Evolutionary conservation across 352 stramenopile species (phyloP).

Genomic region (Pythium plurisporium): DNA sequence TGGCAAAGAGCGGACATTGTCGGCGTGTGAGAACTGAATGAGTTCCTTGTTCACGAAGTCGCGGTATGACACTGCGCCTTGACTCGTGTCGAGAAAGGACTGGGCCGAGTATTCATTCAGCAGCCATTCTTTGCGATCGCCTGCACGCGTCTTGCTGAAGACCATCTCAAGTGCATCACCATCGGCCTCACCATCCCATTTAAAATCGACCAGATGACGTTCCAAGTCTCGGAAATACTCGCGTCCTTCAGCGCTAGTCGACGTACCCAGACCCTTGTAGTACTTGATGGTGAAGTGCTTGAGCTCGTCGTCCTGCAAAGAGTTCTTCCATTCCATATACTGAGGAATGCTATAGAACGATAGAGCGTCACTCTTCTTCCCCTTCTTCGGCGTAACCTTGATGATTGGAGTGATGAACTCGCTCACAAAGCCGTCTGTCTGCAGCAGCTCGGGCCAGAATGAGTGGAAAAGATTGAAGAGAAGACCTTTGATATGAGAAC

Average conservation of each 20-base stretch:
- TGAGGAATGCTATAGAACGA: constrained; percentile 98
- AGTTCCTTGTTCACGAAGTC: constrained; percentile 99
- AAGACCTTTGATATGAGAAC: constrained; percentile 99
- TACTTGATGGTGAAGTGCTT: constrained; percentile 98
- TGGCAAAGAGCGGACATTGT: constrained; percentile 96
- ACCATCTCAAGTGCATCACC: constrained; percentile 98
- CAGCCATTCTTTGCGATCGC: constrained; percentile 97
- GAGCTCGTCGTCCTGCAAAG: constrained; percentile 31
- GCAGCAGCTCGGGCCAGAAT: constrained; percentile 97
- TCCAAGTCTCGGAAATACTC: constrained; percentile 98
- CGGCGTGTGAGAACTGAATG: constrained; percentile 97
- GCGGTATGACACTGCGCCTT: constrained; percentile 87
- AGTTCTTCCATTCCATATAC: constrained; percentile 94
- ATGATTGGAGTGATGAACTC: constrained; percentile 99
- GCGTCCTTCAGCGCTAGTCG: constrained; percentile 94
- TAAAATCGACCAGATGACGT: constrained; percentile 93
- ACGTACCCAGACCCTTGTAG: constrained; percentile 99
- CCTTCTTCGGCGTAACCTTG: constrained; percentile 90
- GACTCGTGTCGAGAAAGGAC: constrained; percentile 93
- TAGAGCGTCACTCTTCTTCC: constrained; percentile 53
- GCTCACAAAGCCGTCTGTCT: constrained; percentile 94
- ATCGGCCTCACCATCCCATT: constrained; percentile 62
- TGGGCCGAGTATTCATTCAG: constrained; percentile 81
- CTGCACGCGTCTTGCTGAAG: constrained; percentile 96
- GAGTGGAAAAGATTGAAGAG: constrained; percentile 99